These are phyloP conservation scores for Shiraia sp. DNA, from an alignment of 2,329 filamentous ascomycete genomes.

Conservation along the genomic window DNA sequence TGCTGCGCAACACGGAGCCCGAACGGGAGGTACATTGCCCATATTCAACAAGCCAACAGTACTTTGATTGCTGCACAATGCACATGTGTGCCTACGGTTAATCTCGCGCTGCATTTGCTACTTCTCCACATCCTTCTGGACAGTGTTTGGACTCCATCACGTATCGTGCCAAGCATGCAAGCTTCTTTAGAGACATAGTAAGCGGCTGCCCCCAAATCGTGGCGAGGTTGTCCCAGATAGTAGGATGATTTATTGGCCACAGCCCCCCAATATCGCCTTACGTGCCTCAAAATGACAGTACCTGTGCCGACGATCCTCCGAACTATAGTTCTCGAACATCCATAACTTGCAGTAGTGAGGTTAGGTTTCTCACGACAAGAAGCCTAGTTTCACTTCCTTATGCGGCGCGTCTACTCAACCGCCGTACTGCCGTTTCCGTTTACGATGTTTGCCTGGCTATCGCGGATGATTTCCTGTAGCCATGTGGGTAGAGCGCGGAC, in stretches of 20 bases:
- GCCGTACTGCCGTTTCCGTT: conserved; percentile 31
- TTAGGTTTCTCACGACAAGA: not conserved
- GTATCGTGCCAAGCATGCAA: not conserved
- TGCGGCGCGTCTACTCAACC: conserved; percentile 13
- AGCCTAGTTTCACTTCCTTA: conserved; percentile 5
- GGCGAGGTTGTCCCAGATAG: too few relatives aligned
- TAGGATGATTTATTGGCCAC: too few relatives aligned
- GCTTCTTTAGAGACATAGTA: too few relatives aligned
- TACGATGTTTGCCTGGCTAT: conserved; percentile 34
- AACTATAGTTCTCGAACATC: conserved; percentile 1
- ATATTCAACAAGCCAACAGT: too few relatives aligned
- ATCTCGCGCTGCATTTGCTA: not conserved
- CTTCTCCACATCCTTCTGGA: not conserved
- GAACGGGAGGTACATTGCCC: too few relatives aligned
- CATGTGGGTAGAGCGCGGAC: conserved; percentile 37
- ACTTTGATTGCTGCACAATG: conserved; percentile 5
- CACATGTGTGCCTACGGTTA: conserved; percentile 3
- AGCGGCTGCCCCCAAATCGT: too few relatives aligned
- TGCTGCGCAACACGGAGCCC: too few relatives aligned
- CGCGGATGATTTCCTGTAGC: conserved; percentile 40
- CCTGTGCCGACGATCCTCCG: too few relatives aligned
- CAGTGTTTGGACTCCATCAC: not conserved
- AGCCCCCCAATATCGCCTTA: too few relatives aligned
- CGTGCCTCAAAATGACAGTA: too few relatives aligned
- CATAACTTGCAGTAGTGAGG: not conserved